These are phyloP conservation scores for Chlamydomonas reinhardtii DNA, from an alignment of 163 green algal species.

Conservation along the genomic window DNA sequence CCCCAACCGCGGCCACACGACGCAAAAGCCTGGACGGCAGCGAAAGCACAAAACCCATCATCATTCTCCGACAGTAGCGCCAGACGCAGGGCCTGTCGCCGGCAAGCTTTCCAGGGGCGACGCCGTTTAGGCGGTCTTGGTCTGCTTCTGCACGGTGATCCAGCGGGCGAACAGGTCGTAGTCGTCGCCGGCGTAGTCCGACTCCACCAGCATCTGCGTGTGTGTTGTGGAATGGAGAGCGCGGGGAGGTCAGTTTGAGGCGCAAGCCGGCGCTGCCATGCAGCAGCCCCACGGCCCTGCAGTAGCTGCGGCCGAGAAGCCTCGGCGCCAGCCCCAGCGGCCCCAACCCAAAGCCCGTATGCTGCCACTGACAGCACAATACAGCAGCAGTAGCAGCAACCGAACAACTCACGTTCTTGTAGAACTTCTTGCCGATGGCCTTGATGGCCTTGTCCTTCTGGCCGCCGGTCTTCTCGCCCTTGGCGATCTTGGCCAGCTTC, in stretches of 20 bases:
- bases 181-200: conserved; percentile 93
- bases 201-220: conserved; percentile 83
- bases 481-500: conserved; percentile 75
- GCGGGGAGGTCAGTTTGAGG: background rate
- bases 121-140: conserved; percentile 30
- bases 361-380: too few relatives aligned
- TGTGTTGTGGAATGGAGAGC: background rate
- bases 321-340: too few relatives aligned
- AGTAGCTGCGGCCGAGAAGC: too few relatives aligned
- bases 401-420: conserved; percentile 44
- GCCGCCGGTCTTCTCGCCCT: conserved; percentile 70
- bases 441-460: conserved; percentile 76
- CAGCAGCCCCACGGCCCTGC: too few relatives aligned
- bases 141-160: conserved; percentile 62
- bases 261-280: too few relatives aligned
- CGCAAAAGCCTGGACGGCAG: too few relatives aligned
- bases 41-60: too few relatives aligned
- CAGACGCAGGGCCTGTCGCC: too few relatives aligned
- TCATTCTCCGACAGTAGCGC: too few relatives aligned
- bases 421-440: conserved; percentile 68
- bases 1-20: too few relatives aligned
- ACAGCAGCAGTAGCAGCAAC: background rate
- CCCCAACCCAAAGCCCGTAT: too few relatives aligned
- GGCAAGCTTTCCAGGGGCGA: too few relatives aligned
- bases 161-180: conserved; percentile 93